Evolutionary conservation across 1,139 yeast genomes (phyloP), one percentile per base, ranked within the genome.

Genomic region (Saccharomycopsis phalli): DNA sequence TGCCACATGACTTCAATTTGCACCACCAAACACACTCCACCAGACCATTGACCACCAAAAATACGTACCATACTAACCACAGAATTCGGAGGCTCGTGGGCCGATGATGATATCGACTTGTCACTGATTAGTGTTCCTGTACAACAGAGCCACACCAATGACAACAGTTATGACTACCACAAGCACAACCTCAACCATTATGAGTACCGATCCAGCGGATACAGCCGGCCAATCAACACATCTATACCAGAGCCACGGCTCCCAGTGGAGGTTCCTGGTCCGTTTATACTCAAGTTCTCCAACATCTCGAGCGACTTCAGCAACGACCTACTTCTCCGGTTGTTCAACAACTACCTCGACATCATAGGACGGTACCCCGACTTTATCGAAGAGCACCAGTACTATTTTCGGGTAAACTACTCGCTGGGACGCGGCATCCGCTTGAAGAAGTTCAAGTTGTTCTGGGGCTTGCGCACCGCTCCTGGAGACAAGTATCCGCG

Each of bases 71-170:
- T 31, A 38, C 33, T 43, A 34, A 34, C 44, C 44, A 18, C 28
- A 48, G 50, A 52, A 25, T 40, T 49, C 4, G 66, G 65, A 31
- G 61, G 69, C 45, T 68, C 74, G 35, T 73, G 79, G 79, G 77
- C 77, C 18, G 79, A 73, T 48, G 76, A 71, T 50, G 78, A 71
- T 52, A 69, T 73, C 39, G 78, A 73, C 51, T 62, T 73, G 56
- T 62, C 68, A 26, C 69, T 77, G 17, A 72, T 73, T 46, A 71
- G 73, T 31, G 72, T 71, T 16, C 71, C 72, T 19, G 58, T 64
- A 10, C 41, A 21, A 19, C 6, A 32, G 6, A 32, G 5, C 4
- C 33, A 27, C 8, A 4, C 26, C 38, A 16, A 35, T 19, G 32
- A 30, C 22, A 40, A 40, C 33, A 35, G 25, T 4, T 40, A 40